Evolutionary conservation across 2,329 filamentous ascomycete species (phyloP).

Genomic region (Bipolaris zeicola): DNA sequence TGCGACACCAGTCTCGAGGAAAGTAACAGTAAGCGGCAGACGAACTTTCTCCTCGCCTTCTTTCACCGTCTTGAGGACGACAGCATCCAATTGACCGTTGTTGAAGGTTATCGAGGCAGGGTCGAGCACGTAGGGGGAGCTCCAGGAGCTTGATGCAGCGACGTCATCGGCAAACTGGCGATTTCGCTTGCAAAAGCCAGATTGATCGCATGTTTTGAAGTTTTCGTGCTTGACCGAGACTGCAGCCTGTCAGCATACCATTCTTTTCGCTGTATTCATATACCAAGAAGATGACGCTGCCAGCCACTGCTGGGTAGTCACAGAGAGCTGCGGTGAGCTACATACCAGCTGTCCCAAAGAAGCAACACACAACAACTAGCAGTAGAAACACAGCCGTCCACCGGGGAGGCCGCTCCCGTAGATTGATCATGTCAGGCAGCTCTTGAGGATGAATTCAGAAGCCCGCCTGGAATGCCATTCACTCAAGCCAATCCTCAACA

Average conservation of each 20-base stretch:
- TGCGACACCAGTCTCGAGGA: conserved; percentile 86
- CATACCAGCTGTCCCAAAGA: conserved; percentile 48
- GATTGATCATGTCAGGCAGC: conserved; percentile 38
- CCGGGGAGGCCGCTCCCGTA: conserved; percentile 52
- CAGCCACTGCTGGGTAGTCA: not conserved
- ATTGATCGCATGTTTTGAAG: conserved; percentile 96
- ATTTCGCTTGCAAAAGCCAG: conserved; percentile 96
- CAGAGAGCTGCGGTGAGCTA: conserved; percentile 15
- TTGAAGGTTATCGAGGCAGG: conserved; percentile 75
- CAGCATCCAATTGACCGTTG: conserved; percentile 78
- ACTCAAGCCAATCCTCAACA: conserved; percentile 4
- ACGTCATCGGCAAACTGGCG: conserved; percentile 84
- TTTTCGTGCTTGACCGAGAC: conserved; percentile 91
- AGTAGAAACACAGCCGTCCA: conserved; percentile 63
- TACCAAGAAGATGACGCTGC: not conserved
- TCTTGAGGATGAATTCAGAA: conserved; percentile 16
- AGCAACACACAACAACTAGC: conserved; percentile 39
- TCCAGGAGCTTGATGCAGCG: conserved; percentile 70
- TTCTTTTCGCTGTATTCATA: not conserved
- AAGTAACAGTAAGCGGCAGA: conserved; percentile 83
- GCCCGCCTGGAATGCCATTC: conserved; percentile 25
- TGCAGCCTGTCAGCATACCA: conserved; percentile 45
- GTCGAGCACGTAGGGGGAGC: conserved; percentile 78
- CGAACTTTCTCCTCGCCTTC: conserved; percentile 70
- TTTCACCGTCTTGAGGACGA: conserved; percentile 79